Evolutionary conservation across 495 filamentous ascomycete species (phyloP), one percentile per base, ranked within the genome.

Genomic region (Immersiella caudata): DNA sequence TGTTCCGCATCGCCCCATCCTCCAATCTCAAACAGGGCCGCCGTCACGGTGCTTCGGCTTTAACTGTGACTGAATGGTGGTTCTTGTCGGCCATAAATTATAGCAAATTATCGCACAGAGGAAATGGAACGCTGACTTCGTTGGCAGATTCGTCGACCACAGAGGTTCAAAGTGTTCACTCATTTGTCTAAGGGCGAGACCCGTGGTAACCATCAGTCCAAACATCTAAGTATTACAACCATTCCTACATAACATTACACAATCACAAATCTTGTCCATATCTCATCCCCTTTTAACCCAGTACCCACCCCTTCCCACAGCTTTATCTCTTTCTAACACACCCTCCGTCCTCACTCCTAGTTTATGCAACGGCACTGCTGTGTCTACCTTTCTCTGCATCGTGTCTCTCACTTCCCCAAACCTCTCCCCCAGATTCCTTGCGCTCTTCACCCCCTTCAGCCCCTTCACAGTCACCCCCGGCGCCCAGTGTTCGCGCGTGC

Each of bases 301-400:
- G 36, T 57, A 65, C 16, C 63, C 63, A 6, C 63, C 63, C 21
- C 20, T 56, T 12, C 33, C 63, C 20, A 24, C 12, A 4, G 0
- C 33, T n/a, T 27, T 52, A 40, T 65, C 63, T 50, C 63, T 58
- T 26, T 56, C 63, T 21, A n/a, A 51, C 20, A 22, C 35, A 6
- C 52, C 52, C 27, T 26, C 52, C 12, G 63, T 65, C 63, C 63
- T 56, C 29, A 65, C 29, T 14, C 63, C 63, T 27, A 65, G 29
- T 9, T 4, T 16, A 49, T 65, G 51, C 52, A 65, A 26, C 6
- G 63, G 63, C 63, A 58, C 63, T 21, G n/a, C 40, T 0, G 55
- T 36, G 9, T 33, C 50, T 20, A 65, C 51, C 29, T 33, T 0
- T 6, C 63, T 65, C 63, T 65, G 63, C 16, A 65, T 27, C 33